Evolutionary conservation across 768 basidiomycete genomes (phyloP), one percentile per base, ranked within the genome.

Genomic region (Stropharia rugosoannulata): DNA sequence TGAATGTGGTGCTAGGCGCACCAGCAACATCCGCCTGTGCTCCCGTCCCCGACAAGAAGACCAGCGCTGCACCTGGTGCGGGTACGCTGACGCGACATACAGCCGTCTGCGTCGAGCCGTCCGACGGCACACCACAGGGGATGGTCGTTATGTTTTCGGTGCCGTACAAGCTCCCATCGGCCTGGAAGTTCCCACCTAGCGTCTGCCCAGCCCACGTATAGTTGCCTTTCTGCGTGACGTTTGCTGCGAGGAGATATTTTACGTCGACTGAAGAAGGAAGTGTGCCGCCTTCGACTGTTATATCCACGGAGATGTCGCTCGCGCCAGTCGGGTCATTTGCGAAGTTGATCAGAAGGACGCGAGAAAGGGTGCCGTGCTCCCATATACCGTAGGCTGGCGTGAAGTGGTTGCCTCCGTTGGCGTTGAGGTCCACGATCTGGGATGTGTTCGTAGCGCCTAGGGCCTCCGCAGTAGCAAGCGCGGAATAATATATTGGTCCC

Each of bases 321-420:
- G 75, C 80, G 32, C 87, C 87, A 2, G 78, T 73, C 0, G 75
- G 60, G 62, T 90, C 89, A 35, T 77, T 75, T 54, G 88, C 76
- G 62, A 80, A 92, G 71, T 93, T 94, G 74, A 93, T 78, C 36
- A 93, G 67, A 12, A 82, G 83, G 12, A 90, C 75, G 41, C 87
- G 80, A 1, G 77, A 75, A 0, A 86, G 80, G 5, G 72, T 70
- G 16, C 81, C 85, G 55, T 84, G 75, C 67, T 93, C 88, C 65
- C 90, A 93, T 49, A 93, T 82, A 8, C 80, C 87, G 64, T 90
- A 87, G 6, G 80, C 78, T 15, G 90, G 86, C 7, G 85, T 86
- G 62, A 74, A 80, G 35, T 75, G 74, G 65, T 80, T 82, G 11
- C 72, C 78, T 44, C 58, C 62, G 62, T 84, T 84, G 25, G 78